Conservation (phyloP, 2,329 filamentous ascomycete genomes). For the Epichloe sibirici region DNA sequence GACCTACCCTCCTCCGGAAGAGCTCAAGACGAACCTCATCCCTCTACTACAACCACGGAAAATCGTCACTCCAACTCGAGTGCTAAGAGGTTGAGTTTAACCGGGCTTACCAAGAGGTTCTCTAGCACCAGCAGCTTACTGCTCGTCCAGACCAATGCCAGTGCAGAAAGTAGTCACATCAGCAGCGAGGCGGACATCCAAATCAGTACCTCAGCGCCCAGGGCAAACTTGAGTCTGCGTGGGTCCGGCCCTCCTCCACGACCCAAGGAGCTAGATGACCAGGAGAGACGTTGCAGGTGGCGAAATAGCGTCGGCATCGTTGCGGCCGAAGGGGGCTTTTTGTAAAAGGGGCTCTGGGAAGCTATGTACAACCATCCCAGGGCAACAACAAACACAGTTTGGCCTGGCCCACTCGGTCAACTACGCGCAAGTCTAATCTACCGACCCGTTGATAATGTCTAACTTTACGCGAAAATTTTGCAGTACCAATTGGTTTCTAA, state of each 20-base stretch:
- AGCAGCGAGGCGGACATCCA: constrained; percentile 34
- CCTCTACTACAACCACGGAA: constrained; percentile 17
- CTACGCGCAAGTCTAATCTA: no score
- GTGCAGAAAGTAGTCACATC: constrained; percentile 33
- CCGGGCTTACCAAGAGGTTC: constrained; percentile 47
- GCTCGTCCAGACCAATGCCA: constrained; percentile 44
- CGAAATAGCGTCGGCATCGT: constrained; percentile 44
- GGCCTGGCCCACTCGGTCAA: neutral
- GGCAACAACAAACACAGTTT: no score
- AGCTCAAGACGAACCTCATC: constrained; percentile 16
- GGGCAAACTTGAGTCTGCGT: constrained; percentile 32
- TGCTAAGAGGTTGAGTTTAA: constrained; percentile 47
- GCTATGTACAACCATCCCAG: no score
- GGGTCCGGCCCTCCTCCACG: constrained; percentile 17
- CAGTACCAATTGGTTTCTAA: neutral
- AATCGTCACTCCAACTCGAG: constrained; percentile 42
- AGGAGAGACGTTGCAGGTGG: constrained; percentile 41
- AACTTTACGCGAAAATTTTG: neutral
- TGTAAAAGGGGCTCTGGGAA: neutral
- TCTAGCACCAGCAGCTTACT: constrained; percentile 50
- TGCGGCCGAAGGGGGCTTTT: constrained; percentile 39
- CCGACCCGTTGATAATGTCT: no score
- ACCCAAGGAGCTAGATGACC: constrained; percentile 22
- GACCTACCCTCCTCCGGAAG: constrained; percentile 11
- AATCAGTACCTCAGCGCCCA: constrained; percentile 20